Base-by-base conservation (phyloP, 805 yeast species). In the Suhomyces kilbournensis region DNA sequence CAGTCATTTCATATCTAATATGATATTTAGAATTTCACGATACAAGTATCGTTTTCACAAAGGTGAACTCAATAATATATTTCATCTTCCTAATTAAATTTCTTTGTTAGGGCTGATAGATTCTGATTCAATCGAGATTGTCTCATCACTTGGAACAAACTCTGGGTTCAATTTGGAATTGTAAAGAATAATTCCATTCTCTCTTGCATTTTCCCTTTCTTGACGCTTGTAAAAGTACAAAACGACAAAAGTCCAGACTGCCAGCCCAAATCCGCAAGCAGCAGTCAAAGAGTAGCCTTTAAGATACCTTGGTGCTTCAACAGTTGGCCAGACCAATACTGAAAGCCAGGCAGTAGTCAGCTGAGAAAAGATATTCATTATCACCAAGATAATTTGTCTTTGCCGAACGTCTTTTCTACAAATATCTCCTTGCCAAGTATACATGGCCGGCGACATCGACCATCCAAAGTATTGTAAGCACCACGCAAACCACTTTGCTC, bases 401-500 rank as follows among this genome's bases (percentile, higher is more conserved):
- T 56, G 59, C 22, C 58, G 62, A 2, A 62, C 58, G 42, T 63
- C 61, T 20, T 59, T 49, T 7, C 66, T 55, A 28, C 63, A 56
- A 8, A 63, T 62, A 43, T 62, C 65, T 28, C 61, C 62, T 28
- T 58, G 60, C 66, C 66, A 63, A 19, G 62, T 49, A 56, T 62
- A 63, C 44, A 63, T 47, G 8, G 60, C 62, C 1, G 65, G 61
- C 2, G 63, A 61, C 57, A 63, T 56, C 38, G 66, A 59, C 56
- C 62, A 55, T 8, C 60, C 60, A 19, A 62, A 59, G 49, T 62
- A 62, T 20, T 58, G 61, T 47, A 63, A 43, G 50, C 62, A 56
- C 58, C 58, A 63, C 4, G 66, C 66, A 52, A 62, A 62, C 66
- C 65, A 63, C 48, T 62, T 63, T 23, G 64, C 62, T 10, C 59